Base-by-base conservation (phyloP, 345 rosid species). In the Alliaria petiolata region DNA sequence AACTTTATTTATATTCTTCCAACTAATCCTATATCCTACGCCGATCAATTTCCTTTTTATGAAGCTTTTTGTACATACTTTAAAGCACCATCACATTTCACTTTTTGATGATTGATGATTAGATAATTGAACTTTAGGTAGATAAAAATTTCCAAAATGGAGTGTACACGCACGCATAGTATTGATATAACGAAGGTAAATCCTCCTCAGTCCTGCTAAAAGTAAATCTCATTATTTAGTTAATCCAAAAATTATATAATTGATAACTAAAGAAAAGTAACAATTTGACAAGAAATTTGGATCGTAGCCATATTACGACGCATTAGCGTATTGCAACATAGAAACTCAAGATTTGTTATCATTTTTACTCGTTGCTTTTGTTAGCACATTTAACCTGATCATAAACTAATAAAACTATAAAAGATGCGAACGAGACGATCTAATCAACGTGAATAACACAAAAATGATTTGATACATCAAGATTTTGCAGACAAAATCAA, bases 101-200 rank as follows among this genome's bases (percentile, higher is more conserved):
- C 64, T 63, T 63, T 44, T 63, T 49, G 44, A 64, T 64, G 44
- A 55, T 55, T 44, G 65, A 34, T 43, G 16, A 51, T 38, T 54
- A 42, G 22, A 25, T 62, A 39, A 33, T 11, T 53, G 47, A 52
- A 71, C 44, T 50, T 17, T 19, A 38, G 38, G 60, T 59, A 49
- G 20, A 47, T 8, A 4, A 5, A 22, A 22, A 1, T 33, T 43
- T 45, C 12, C 17, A 20, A 55, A 55, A 25, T 56, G 19, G 22
- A 38, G 31, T 20, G 72, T 38, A 59, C 38, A n/a, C 55, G 26
- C 16, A 20, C 22, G 26, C 53, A 67, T 43, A 42, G 34, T 44
- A 54, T n/a, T 55, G 72, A 44, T 44, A 44, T 4, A 44, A n/a
- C 47, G 36, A n/a, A n/a, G n/a, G n/a, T n/a, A n/a, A n/a, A n/a